Conservation (phyloP, 1,284 basidiomycete genomes). For the Rhodotorula sp. region DNA sequence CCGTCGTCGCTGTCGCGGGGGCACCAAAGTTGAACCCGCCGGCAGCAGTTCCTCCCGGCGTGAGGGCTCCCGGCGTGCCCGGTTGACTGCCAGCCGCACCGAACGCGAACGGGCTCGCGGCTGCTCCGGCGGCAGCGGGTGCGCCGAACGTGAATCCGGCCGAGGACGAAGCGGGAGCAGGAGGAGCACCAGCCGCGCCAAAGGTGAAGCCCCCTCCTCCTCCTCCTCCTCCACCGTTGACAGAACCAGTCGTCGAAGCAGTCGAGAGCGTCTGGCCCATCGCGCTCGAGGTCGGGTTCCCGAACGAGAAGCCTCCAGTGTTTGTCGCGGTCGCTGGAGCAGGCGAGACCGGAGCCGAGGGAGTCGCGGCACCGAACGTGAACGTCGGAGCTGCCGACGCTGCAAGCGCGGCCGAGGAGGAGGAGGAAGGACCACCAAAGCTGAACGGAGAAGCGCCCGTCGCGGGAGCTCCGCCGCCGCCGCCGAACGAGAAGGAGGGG, state of each 20-base stretch:
- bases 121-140: background rate
- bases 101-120: conserved; percentile 15
- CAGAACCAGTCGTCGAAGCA: background rate
- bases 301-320: conserved; percentile 17
- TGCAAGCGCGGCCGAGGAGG: background rate
- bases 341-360: conserved; percentile 13
- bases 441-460: background rate
- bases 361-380: conserved; percentile 4
- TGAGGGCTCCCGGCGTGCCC: background rate
- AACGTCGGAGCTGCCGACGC: background rate
- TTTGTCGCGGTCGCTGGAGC: conserved; percentile 1
- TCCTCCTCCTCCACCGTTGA: background rate
- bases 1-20: background rate
- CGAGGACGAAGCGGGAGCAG: background rate
- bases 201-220: background rate
- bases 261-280: conserved; percentile 1
- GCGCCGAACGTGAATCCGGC: conserved; percentile 15
- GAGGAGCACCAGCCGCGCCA: background rate
- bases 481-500: conserved; percentile 23
- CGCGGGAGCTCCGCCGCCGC: background rate
- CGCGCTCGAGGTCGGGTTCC: background rate
- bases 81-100: conserved; percentile 10
- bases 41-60: background rate
- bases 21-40: conserved; percentile 28
- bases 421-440: background rate